A percentile compares a stretch with the other conserved stretches of the same genome.
Conservation (phyloP, 345 rosid genomes). For the Eutrema yunnanense region DNA sequence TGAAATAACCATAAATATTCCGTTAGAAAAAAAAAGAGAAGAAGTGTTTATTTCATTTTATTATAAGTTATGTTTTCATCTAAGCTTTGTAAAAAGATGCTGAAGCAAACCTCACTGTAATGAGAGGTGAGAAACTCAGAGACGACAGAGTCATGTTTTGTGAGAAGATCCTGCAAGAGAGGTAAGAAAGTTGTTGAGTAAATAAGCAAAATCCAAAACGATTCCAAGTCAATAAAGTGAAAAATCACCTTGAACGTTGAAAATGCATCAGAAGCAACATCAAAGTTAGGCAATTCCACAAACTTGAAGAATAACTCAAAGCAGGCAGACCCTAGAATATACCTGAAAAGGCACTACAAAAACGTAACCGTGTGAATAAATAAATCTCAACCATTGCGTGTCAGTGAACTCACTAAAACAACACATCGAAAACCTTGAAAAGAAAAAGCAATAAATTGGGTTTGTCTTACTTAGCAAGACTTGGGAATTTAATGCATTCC, state of each 20-base stretch:
- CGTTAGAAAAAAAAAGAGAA: slow-evolving; percentile 23
- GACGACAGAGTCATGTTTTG: slow-evolving; percentile 69
- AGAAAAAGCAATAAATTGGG: slow-evolving; percentile 16
- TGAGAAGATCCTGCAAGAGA: slow-evolving; percentile 75
- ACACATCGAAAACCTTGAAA: neutral
- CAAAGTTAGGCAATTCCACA: slow-evolving; percentile 90
- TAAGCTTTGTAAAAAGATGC: neutral
- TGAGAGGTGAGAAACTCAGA: slow-evolving; percentile 74
- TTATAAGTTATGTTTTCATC: neutral
- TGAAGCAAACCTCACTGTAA: slow-evolving; percentile 72
- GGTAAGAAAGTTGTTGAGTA: neutral
- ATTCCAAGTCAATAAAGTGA: neutral
- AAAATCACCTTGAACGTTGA: slow-evolving; percentile 87
- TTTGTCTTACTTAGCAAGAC: slow-evolving; percentile 81
- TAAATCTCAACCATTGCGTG: neutral
- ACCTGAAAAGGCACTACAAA: slow-evolving; percentile 75
- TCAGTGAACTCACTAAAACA: neutral
- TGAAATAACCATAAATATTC: slow-evolving; percentile 37
- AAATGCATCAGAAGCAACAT: slow-evolving; percentile 96
- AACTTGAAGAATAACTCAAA: slow-evolving; percentile 92
- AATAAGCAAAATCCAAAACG: neutral
- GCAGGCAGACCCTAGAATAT: slow-evolving; percentile 88
- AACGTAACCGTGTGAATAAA: slow-evolving; percentile 32
- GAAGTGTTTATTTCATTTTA: neutral
- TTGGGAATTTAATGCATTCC: slow-evolving; percentile 94